Conservation (phyloP, 2,329 filamentous ascomycete genomes). For the Alternaria rosae region DNA sequence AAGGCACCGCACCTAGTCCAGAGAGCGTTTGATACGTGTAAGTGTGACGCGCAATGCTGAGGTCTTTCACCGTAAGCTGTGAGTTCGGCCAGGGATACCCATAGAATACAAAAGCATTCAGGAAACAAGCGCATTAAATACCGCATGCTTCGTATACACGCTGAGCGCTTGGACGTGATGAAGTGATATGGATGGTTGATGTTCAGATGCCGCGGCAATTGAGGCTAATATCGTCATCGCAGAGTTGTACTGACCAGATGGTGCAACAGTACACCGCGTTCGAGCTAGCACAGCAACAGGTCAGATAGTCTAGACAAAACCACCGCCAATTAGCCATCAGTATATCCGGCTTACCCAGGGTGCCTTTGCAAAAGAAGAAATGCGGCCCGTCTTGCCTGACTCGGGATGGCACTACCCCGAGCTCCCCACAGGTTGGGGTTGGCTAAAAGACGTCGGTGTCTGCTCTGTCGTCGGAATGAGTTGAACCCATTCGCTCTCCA, state of each 20-base stretch:
- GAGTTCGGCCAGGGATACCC: neutral
- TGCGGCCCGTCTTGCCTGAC: slow-evolving; percentile 32
- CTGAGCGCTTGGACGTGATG: neutral
- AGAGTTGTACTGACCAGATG: neutral
- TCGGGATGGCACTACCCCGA: slow-evolving; percentile 36
- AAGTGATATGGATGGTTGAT: neutral
- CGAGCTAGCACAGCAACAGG: neutral
- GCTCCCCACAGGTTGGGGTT: slow-evolving; percentile 26
- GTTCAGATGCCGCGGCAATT: slow-evolving; percentile 23
- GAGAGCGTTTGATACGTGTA: slow-evolving; percentile 1
- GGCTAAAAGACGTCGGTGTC: slow-evolving; percentile 26
- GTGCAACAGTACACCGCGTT: neutral
- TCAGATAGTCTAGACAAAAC: neutral
- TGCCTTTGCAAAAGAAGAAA: slow-evolving; percentile 22
- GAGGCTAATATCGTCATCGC: neutral
- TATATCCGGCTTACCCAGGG: slow-evolving; percentile 6
- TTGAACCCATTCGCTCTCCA: slow-evolving; percentile 5
- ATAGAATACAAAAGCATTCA: neutral
- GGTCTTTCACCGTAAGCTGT: neutral
- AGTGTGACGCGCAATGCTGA: neutral
- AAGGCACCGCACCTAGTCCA: neutral
- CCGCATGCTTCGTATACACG: neutral
- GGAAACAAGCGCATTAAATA: neutral
- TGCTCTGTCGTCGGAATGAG: slow-evolving; percentile 21
- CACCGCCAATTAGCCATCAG: slow-evolving; percentile 4